These are phyloP conservation scores for Stemphylium lycopersici DNA, from an alignment of 2,329 filamentous ascomycete species.

Conservation along the genomic window DNA sequence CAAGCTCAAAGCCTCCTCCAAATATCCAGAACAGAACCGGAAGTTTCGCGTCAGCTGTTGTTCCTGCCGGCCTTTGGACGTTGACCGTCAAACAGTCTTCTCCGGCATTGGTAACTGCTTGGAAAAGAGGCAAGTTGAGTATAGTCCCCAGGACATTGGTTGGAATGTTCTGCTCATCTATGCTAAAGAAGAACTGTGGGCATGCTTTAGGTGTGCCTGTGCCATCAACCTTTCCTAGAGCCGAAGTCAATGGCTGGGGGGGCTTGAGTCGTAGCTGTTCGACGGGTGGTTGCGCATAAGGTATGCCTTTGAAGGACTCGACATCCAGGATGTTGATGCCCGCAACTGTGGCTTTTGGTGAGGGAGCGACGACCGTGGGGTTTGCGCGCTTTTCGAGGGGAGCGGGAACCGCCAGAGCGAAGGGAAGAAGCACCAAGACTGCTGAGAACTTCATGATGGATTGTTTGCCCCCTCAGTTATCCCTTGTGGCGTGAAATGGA, in stretches of 20 bases:
- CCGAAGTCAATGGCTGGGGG: conserved; percentile 64
- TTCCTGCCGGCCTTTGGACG: conserved; percentile 51
- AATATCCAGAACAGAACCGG: conserved; percentile 59
- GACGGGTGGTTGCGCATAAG: conserved; percentile 73
- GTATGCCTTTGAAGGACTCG: conserved; percentile 76
- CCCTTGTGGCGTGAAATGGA: not conserved
- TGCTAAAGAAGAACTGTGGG: conserved; percentile 72
- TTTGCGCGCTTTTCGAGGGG: conserved; percentile 54
- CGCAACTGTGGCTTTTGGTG: conserved; percentile 60
- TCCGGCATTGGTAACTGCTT: conserved; percentile 43
- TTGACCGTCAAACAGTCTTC: conserved; percentile 55
- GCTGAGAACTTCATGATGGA: conserved; percentile 37
- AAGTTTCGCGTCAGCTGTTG: conserved; percentile 47
- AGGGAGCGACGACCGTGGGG: conserved; percentile 62
- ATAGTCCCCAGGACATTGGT: conserved; percentile 47
- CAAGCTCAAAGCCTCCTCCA: conserved; percentile 51
- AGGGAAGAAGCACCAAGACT: conserved; percentile 33
- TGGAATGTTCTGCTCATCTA: conserved; percentile 47
- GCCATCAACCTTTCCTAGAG: conserved; percentile 67
- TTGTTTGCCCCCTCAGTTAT: not conserved
- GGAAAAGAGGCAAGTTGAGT: conserved; percentile 49
- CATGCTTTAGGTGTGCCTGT: conserved; percentile 66
- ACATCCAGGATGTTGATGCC: conserved; percentile 57
- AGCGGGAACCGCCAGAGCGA: conserved; percentile 42
- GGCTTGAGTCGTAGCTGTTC: conserved; percentile 71